Evolutionary conservation across 768 basidiomycete species (phyloP).

Genomic region (Rhizopogon rudus): DNA sequence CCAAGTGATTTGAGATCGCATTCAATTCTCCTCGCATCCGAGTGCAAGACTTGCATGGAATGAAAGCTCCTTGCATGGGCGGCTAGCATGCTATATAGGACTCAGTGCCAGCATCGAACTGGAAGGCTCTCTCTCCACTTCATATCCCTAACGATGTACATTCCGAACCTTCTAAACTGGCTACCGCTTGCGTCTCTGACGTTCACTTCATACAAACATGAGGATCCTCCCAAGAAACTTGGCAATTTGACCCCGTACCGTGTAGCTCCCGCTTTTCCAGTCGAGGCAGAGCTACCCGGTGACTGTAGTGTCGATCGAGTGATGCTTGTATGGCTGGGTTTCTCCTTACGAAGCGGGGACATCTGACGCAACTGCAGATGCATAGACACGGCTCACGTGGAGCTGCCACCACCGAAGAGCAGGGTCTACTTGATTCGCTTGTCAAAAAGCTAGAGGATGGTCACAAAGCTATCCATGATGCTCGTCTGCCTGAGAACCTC

Average conservation of each 20-base stretch:
- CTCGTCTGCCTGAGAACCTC: slow-evolving; percentile 27
- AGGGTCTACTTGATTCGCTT: slow-evolving; percentile 27
- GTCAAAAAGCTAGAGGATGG: slow-evolving; percentile 24
- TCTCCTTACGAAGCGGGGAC: too few species aligned
- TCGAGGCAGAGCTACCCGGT: slow-evolving; percentile 19
- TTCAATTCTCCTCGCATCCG: neutral
- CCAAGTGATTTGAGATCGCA: neutral
- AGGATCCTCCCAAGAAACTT: slow-evolving; percentile 8
- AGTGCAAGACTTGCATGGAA: neutral
- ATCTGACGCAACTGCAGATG: slow-evolving; percentile 22
- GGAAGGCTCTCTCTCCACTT: neutral
- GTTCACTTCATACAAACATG: neutral
- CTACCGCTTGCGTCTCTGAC: neutral
- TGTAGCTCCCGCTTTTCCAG: slow-evolving; percentile 17
- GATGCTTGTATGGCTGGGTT: slow-evolving; percentile 19
- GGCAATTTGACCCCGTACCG: slow-evolving; percentile 28
- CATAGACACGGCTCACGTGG: slow-evolving; percentile 38
- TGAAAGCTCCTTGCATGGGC: too few species aligned
- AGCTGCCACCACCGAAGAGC: slow-evolving; percentile 23
- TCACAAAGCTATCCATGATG: slow-evolving; percentile 18
- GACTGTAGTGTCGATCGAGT: slow-evolving; percentile 30
- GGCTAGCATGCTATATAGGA: neutral
- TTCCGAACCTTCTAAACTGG: neutral
- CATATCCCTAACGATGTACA: neutral
- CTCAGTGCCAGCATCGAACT: neutral